These are phyloP conservation scores for Backusella sp. DNA, from an alignment of 192 early-diverging fungal species.

Conservation along the genomic window DNA sequence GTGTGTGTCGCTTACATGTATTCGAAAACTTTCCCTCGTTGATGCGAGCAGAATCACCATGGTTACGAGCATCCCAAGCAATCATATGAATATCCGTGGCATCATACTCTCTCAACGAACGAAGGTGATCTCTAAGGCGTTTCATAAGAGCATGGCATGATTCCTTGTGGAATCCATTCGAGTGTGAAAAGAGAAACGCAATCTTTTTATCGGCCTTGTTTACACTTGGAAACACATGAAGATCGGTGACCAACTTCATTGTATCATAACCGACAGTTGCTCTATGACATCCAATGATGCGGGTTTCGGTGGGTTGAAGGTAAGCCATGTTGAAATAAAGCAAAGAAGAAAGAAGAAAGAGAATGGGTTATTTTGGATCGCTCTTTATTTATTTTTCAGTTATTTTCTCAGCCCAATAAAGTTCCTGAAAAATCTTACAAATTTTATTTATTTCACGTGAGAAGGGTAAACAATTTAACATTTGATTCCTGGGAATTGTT, in stretches of 20 bases:
- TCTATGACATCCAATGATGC: slow-evolving; percentile 11
- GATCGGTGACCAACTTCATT: slow-evolving; percentile 19
- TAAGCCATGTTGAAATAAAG: slow-evolving; percentile 11
- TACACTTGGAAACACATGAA: slow-evolving; percentile 17
- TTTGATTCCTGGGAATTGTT: not conserved
- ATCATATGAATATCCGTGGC: slow-evolving; percentile 37
- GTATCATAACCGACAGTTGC: slow-evolving; percentile 5
- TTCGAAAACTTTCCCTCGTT: slow-evolving; percentile 43
- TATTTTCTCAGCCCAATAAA: not conserved
- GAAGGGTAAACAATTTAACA: slow-evolving; percentile 2
- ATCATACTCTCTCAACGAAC: not conserved
- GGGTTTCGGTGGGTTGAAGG: slow-evolving; percentile 13
- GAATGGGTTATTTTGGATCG: not conserved
- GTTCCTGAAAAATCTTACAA: slow-evolving; percentile 7
- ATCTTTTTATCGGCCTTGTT: not conserved
- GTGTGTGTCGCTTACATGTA: slow-evolving; percentile 32
- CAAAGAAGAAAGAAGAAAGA: not conserved
- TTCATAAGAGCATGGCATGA: slow-evolving; percentile 52
- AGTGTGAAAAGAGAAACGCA: slow-evolving; percentile 52
- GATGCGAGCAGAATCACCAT: slow-evolving; percentile 55
- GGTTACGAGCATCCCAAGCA: slow-evolving; percentile 53
- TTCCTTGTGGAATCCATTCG: slow-evolving; percentile 62
- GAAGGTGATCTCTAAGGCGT: slow-evolving; percentile 23
- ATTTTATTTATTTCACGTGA: slow-evolving; percentile 3
- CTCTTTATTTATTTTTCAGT: not conserved